Percentiles rank a stretch among this genome's conserved stretches.
These are phyloP conservation scores for Neocucurbitaria cava DNA, from an alignment of 2,329 filamentous ascomycete species.

Conservation along the genomic window DNA sequence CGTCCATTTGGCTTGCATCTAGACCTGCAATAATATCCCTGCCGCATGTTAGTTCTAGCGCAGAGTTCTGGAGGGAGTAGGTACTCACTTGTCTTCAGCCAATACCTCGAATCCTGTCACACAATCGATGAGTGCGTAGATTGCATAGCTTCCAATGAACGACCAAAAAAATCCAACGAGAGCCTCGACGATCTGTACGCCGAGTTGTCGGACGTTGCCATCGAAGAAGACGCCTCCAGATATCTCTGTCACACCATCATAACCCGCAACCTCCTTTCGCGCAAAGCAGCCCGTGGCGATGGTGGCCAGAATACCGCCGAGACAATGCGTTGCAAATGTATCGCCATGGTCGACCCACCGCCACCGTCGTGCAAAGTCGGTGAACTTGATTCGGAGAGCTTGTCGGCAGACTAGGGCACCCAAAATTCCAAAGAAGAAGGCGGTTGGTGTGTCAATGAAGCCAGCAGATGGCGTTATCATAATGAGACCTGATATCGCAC, in stretches of 20 bases:
- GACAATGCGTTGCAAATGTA: conserved; percentile 63
- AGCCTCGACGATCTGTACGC: conserved; percentile 60
- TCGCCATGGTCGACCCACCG: conserved; percentile 64
- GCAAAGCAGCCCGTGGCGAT: conserved; percentile 61
- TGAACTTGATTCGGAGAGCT: conserved; percentile 61
- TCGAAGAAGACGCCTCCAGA: conserved; percentile 61
- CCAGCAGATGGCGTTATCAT: conserved; percentile 61
- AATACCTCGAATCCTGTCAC: conserved; percentile 61
- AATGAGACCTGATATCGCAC: conserved; percentile 60
- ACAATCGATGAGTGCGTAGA: conserved; percentile 61
- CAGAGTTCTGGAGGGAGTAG: conserved; percentile 10
- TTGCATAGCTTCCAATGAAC: conserved; percentile 57
- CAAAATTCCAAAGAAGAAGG: conserved; percentile 57
- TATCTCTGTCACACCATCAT: conserved; percentile 59
- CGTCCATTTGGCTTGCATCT: conserved; percentile 60
- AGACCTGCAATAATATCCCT: conserved; percentile 58
- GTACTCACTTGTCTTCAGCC: conserved; percentile 60
- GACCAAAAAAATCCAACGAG: conserved; percentile 60
- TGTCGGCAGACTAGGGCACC: conserved; percentile 59
- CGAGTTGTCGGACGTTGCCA: conserved; percentile 58
- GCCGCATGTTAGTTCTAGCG: conserved; percentile 8
- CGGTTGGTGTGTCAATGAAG: conserved; percentile 58
- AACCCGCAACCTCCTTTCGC: conserved; percentile 59
- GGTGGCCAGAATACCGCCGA: conserved; percentile 60
- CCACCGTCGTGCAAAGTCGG: conserved; percentile 54